phyloP scores from a whole-genome alignment of 78 protist genomes.

The Isochrysis galbana region DNA sequence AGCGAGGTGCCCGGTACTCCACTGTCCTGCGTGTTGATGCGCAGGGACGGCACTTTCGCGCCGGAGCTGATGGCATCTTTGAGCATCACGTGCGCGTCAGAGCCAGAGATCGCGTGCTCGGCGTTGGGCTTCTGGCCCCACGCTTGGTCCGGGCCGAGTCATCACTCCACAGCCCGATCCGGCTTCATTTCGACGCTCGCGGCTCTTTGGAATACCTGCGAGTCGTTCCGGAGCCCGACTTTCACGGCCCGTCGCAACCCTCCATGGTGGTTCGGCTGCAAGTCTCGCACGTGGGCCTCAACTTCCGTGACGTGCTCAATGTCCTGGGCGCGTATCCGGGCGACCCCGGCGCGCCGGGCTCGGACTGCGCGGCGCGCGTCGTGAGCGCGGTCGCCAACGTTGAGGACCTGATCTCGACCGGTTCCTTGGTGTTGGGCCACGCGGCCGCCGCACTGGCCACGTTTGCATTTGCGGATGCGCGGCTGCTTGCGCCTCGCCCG shows the following conservation, averaged over 20 bases:
- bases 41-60: not conserved
- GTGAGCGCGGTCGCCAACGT: not conserved
- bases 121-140: not conserved
- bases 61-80: not conserved
- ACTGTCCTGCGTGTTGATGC: not conserved
- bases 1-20: not conserved
- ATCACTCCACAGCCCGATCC: not conserved
- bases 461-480: not conserved
- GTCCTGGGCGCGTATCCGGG: not conserved
- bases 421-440: not conserved
- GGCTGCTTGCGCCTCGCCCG: not conserved
- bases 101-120: not conserved
- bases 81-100: not conserved
- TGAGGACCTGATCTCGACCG: not conserved
- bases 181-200: not conserved
- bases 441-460: not conserved
- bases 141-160: not conserved
- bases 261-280: not conserved
- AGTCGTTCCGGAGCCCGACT: not conserved
- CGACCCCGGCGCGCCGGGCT: not conserved
- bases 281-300: not conserved
- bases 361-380: not conserved
- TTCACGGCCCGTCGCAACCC: not conserved
- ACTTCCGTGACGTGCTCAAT: constrained; percentile 2
- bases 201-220: not conserved